Conservation (phyloP, 805 yeast genomes). For the Maudiozyma saulgeensis region DNA sequence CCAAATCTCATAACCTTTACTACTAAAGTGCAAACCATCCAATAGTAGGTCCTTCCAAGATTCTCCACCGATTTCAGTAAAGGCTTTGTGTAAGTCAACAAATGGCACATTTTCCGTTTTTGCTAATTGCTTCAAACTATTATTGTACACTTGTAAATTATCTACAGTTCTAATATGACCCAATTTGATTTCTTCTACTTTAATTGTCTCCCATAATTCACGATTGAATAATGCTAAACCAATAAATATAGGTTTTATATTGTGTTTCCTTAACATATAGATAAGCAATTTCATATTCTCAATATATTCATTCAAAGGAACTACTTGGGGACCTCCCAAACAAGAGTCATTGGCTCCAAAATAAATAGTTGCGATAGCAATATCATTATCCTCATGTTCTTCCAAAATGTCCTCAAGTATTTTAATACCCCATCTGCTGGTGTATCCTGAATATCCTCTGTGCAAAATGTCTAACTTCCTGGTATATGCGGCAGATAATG, state of each 20-base stretch:
- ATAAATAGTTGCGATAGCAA: constrained; percentile 46
- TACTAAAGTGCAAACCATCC: constrained; percentile 56
- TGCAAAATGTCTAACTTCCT: constrained; percentile 59
- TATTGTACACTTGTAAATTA: constrained; percentile 40
- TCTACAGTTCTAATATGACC: constrained; percentile 41
- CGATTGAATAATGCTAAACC: constrained; percentile 54
- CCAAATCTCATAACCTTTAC: constrained; percentile 42
- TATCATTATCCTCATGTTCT: constrained; percentile 37
- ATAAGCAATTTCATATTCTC: constrained; percentile 41
- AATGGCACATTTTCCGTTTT: constrained; percentile 41
- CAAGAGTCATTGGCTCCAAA: constrained; percentile 78
- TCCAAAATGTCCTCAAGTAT: constrained; percentile 43
- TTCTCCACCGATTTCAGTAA: constrained; percentile 32
- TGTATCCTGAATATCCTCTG: constrained; percentile 76
- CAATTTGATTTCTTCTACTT: constrained; percentile 26
- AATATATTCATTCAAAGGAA: constrained; percentile 41
- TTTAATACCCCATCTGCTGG: constrained; percentile 46
- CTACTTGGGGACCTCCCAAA: constrained; percentile 36
- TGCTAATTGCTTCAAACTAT: constrained; percentile 41
- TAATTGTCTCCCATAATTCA: constrained; percentile 31
- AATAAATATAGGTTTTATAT: constrained; percentile 46
- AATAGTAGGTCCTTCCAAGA: constrained; percentile 34
- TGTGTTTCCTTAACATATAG: constrained; percentile 30
- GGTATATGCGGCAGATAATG: constrained; percentile 40
- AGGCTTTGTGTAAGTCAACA: constrained; percentile 43